phyloP scores from a whole-genome alignment of 2,329 filamentous ascomycete species.

The Fusarium gaditjirri region DNA sequence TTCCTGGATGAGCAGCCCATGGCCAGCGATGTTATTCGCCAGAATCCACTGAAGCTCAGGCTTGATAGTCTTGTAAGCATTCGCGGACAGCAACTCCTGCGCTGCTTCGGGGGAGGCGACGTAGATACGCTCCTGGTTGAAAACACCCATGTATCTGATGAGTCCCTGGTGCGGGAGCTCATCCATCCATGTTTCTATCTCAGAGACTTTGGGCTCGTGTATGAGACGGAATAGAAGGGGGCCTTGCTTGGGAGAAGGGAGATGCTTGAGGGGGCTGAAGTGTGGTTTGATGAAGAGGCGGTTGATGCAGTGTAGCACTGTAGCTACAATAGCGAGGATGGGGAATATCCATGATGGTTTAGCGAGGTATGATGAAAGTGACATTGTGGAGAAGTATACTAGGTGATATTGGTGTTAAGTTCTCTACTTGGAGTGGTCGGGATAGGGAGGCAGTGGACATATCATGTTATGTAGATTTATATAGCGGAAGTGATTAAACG shows the following conservation, averaged over 20 bases:
- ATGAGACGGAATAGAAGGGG: background rate
- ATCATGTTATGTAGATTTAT: background rate
- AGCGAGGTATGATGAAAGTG: accelerated
- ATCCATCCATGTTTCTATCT: background rate
- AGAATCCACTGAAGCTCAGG: background rate
- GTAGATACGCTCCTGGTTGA: background rate
- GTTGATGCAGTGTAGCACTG: background rate
- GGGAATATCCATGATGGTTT: background rate
- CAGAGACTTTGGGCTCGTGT: background rate
- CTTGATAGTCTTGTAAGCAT: background rate
- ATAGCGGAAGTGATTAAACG: accelerated
- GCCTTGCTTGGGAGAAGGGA: background rate
- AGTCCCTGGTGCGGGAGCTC: accelerated
- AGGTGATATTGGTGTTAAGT: background rate
- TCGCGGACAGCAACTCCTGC: background rate
- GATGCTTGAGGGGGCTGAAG: background rate
- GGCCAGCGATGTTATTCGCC: background rate
- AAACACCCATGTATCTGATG: background rate
- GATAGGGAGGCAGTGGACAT: background rate
- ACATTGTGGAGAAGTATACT: background rate
- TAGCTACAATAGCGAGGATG: background rate
- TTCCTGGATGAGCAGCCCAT: background rate
- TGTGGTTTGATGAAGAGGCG: background rate
- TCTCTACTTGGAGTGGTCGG: background rate
- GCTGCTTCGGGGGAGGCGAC: accelerated